Conservation (phyloP, 495 filamentous ascomycete genomes). For the Xylaria flabelliformis region DNA sequence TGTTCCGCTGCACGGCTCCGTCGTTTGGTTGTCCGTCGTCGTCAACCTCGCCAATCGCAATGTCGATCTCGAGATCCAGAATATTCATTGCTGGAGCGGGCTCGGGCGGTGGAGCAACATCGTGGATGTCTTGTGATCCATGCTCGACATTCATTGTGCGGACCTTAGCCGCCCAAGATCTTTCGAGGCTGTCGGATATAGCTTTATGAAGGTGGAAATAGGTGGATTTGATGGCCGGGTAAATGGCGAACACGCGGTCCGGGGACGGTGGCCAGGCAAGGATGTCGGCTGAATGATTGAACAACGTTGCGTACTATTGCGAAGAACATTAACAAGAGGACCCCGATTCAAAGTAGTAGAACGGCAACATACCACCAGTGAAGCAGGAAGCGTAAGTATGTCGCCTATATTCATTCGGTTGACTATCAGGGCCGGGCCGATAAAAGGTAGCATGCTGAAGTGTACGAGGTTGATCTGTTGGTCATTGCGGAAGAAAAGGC, state of each 20-base stretch:
- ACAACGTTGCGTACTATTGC: slow-evolving; percentile 34
- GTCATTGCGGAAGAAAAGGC: neutral
- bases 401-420: slow-evolving; percentile 41
- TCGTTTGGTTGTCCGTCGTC: slow-evolving; percentile 28
- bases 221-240: slow-evolving; percentile 70
- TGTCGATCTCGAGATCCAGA: slow-evolving; percentile 36
- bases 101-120: slow-evolving; percentile 46
- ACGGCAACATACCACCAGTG: slow-evolving; percentile 41
- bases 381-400: slow-evolving; percentile 42
- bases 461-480: slow-evolving; percentile 31
- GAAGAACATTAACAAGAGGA: slow-evolving; percentile 22
- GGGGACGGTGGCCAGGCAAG: slow-evolving; percentile 74
- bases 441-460: slow-evolving; percentile 38
- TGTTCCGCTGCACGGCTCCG: slow-evolving; percentile 26
- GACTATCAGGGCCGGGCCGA: slow-evolving; percentile 50
- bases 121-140: slow-evolving; percentile 25
- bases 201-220: slow-evolving; percentile 73
- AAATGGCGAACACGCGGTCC: slow-evolving; percentile 68
- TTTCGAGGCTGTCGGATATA: slow-evolving; percentile 67
- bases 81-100: slow-evolving; percentile 36
- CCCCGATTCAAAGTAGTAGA: neutral
- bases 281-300: slow-evolving; percentile 37
- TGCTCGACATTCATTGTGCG: slow-evolving; percentile 46
- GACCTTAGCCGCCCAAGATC: slow-evolving; percentile 55
- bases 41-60: slow-evolving; percentile 31